Conservation (phyloP, 139 green algal genomes). For the Volvox africanus region DNA sequence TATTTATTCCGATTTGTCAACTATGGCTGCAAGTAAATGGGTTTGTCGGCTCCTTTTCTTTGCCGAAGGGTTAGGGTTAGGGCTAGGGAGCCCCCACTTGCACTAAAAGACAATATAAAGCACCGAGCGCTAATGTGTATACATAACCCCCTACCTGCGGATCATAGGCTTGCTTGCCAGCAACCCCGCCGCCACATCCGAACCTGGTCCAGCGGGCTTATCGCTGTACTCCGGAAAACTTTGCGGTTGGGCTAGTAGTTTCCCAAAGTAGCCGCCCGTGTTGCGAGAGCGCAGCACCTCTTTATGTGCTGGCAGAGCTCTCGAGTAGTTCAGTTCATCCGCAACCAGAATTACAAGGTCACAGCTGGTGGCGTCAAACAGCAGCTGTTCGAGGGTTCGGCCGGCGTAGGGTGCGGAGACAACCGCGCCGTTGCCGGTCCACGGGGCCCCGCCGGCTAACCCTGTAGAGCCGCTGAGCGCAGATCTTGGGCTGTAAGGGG, state of each 20-base stretch:
- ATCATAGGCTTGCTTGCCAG: slow-evolving; percentile 14
- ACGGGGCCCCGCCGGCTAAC: neutral
- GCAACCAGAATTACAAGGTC: slow-evolving; percentile 27
- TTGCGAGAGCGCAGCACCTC: slow-evolving; percentile 22
- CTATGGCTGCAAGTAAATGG: no score
- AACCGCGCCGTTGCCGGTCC: neutral
- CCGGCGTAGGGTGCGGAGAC: neutral
- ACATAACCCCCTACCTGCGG: neutral
- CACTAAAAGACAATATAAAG: no score
- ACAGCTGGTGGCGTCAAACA: neutral
- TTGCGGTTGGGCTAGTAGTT: neutral
- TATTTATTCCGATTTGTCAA: no score
- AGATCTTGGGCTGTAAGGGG: neutral
- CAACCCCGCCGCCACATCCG: neutral
- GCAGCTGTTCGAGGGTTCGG: slow-evolving; percentile 18
- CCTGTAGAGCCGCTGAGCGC: neutral
- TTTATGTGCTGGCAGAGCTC: slow-evolving; percentile 12
- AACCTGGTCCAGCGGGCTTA: neutral
- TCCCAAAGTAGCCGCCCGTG: slow-evolving; percentile 39
- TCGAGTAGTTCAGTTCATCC: neutral
- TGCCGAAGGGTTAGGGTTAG: no score
- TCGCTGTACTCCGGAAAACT: slow-evolving; percentile 32
- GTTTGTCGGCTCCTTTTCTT: no score
- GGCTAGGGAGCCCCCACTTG: no score
- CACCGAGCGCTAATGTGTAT: no score